Percentiles rank a stretch among this genome's conserved stretches.
Evolutionary conservation across 2,329 filamentous ascomycete genomes (phyloP).

Genomic region (Colletotrichum aenigma): DNA sequence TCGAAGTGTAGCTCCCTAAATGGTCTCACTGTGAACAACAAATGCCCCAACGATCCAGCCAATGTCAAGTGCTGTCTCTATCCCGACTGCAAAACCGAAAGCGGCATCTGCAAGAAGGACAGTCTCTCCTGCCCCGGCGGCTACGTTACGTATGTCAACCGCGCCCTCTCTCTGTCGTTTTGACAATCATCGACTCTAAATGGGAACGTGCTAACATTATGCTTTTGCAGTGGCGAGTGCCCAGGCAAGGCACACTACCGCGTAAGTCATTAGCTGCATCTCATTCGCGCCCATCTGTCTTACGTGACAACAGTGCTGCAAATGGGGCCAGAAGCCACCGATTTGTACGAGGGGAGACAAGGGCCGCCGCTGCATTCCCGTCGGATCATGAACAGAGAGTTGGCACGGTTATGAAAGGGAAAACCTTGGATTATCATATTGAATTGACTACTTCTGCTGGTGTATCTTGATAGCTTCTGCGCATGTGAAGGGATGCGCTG

Average conservation of each 20-base stretch:
- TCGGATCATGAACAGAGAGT: not conserved
- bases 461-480: not conserved
- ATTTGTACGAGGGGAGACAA: slow-evolving; percentile 1
- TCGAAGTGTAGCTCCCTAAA: slow-evolving; percentile 7
- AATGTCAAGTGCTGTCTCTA: slow-evolving; percentile 18
- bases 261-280: not conserved
- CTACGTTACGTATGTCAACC: not conserved
- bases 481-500: not conserved
- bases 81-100: slow-evolving; percentile 7
- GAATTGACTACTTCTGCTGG: not conserved
- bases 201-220: not conserved
- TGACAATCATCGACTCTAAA: not conserved
- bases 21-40: slow-evolving; percentile 1
- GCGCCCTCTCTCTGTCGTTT: not conserved
- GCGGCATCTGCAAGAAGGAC: slow-evolving; percentile 8
- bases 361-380: slow-evolving; percentile 1
- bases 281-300: not conserved
- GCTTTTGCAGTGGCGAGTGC: not conserved
- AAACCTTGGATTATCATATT: not conserved
- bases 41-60: slow-evolving; percentile 11
- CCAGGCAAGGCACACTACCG: slow-evolving; percentile 8
- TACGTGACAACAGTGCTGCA: slow-evolving; percentile 7
- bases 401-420: not conserved
- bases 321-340: slow-evolving; percentile 3
- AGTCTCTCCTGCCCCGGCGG: slow-evolving; percentile 4